Conservation (phyloP, 148 eudicot species). For the Cornus suecica region DNA sequence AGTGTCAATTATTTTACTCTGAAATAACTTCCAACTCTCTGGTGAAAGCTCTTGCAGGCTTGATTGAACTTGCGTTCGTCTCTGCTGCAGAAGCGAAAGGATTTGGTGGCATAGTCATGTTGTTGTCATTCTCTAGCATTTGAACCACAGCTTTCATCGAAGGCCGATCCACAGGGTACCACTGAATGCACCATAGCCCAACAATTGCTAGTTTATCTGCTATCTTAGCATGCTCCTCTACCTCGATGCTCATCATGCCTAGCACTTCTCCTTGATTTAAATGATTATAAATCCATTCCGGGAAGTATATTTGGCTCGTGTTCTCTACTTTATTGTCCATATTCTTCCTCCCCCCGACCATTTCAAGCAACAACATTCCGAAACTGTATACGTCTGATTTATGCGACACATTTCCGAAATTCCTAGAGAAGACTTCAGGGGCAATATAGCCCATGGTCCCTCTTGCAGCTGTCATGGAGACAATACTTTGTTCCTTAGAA, state of each 20-base stretch:
- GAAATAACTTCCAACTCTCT: too few species aligned
- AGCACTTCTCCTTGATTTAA: neutral
- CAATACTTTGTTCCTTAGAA: conserved; percentile 2
- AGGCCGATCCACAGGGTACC: neutral
- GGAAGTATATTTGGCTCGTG: neutral
- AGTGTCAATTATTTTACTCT: too few species aligned
- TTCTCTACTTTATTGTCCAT: neutral
- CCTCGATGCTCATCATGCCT: neutral
- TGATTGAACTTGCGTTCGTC: too few species aligned
- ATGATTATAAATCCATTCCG: neutral
- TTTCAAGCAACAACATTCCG: conserved; percentile 2
- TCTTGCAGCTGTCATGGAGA: neutral
- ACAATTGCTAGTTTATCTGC: neutral
- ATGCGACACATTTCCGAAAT: neutral
- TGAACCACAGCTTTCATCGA: neutral
- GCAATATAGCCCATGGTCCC: conserved; percentile 4
- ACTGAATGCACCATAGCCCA: neutral
- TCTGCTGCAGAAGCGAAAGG: neutral
- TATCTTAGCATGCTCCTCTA: neutral
- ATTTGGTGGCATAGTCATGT: neutral
- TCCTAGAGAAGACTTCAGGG: neutral
- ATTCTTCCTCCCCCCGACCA: conserved; percentile 6
- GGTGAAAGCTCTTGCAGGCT: too few species aligned
- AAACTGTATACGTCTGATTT: neutral
- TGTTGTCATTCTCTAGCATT: neutral